phyloP scores from a whole-genome alignment of 2,329 filamentous ascomycete species.

The Pseudocercospora pini-densiflorae region DNA sequence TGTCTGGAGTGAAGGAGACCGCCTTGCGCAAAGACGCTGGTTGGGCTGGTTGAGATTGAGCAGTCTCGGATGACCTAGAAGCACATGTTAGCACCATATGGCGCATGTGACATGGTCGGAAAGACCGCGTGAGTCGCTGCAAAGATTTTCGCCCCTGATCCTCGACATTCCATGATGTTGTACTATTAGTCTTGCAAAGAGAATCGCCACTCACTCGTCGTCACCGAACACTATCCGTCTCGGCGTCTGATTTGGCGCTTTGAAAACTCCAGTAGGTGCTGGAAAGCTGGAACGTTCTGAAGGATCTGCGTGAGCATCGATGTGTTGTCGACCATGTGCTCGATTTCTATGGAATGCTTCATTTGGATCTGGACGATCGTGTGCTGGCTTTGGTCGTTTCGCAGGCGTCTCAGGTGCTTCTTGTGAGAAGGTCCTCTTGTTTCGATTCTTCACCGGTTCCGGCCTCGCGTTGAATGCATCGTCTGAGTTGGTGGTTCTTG shows the following conservation, averaged over 20 bases:
- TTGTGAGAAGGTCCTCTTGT: constrained; percentile 15
- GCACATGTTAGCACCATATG: background rate
- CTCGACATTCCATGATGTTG: background rate
- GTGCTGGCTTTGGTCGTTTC: constrained; percentile 20
- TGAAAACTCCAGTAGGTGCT: constrained; percentile 20
- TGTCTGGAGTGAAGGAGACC: constrained; percentile 68
- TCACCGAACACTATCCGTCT: constrained; percentile 30
- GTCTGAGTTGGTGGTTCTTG: constrained; percentile 1
- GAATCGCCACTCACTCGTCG: constrained; percentile 27
- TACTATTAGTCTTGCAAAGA: background rate
- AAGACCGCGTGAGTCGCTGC: background rate
- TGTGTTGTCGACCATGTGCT: constrained; percentile 7
- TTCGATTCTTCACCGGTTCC: background rate
- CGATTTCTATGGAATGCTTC: constrained; percentile 13
- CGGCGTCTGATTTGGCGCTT: constrained; percentile 23
- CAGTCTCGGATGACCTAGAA: constrained; percentile 6
- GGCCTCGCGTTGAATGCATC: background rate
- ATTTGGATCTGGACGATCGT: background rate
- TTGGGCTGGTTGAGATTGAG: constrained; percentile 2
- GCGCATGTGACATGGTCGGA: background rate
- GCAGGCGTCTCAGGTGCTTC: constrained; percentile 12
- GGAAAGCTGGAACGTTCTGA: constrained; percentile 18
- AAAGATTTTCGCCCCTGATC: background rate
- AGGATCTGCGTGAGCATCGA: constrained; percentile 8
- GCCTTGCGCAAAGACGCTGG: constrained; percentile 51